phyloP scores from a whole-genome alignment of 331 rosid genomes.

The Stylosanthes scabra region DNA sequence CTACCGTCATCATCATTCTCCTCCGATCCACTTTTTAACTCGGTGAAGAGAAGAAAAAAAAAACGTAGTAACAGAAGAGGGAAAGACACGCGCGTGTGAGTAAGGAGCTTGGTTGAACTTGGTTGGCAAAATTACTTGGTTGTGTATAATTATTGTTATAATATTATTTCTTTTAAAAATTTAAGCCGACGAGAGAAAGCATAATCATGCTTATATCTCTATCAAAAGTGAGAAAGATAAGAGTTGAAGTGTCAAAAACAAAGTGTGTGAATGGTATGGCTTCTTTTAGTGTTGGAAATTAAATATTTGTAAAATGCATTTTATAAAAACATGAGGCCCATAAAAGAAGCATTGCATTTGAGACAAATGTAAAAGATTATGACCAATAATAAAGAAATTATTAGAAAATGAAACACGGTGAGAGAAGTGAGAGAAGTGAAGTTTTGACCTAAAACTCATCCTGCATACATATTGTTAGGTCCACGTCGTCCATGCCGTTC shows the following conservation, averaged over 20 bases:
- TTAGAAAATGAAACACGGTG: neutral
- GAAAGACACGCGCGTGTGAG: too few species aligned
- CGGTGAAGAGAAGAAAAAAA: too few species aligned
- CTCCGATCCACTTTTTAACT: too few species aligned
- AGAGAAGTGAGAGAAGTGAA: conserved; percentile 5
- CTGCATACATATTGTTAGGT: neutral
- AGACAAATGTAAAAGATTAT: neutral
- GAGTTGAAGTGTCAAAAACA: conserved; percentile 7
- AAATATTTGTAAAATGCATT: conserved; percentile 14
- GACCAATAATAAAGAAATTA: neutral
- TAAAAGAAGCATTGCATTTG: neutral
- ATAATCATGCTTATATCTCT: too few species aligned
- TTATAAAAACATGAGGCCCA: neutral
- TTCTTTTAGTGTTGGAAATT: conserved; percentile 9
- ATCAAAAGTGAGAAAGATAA: neutral
- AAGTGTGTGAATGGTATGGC: conserved; percentile 28
- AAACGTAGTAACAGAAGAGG: too few species aligned
- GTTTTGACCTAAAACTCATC: conserved; percentile 12
- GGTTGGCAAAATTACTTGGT: too few species aligned
- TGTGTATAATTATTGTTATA: too few species aligned
- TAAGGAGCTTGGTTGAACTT: too few species aligned
- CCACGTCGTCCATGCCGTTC: conserved; percentile 32
- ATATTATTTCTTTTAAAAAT: too few species aligned
- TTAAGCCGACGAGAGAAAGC: too few species aligned
- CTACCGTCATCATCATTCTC: too few species aligned